Evolutionary conservation across 2,329 filamentous ascomycete genomes (phyloP).

Genomic region (Ceratocystis papillata): DNA sequence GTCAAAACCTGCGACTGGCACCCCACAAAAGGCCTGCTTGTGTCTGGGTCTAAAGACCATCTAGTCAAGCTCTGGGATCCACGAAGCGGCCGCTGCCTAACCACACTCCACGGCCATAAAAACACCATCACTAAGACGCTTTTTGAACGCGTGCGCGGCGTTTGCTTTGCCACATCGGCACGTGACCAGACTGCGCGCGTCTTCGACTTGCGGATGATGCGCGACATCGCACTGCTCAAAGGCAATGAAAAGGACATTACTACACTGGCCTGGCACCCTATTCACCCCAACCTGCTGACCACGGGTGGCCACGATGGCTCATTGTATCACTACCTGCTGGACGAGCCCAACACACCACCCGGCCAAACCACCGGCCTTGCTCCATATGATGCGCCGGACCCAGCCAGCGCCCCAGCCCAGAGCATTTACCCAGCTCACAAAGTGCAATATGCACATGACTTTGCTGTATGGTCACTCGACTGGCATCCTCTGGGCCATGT

Average conservation of each 20-base stretch:
- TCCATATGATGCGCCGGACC: constrained; percentile 76
- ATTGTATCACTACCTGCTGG: constrained; percentile 86
- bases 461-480: constrained; percentile 93
- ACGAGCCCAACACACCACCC: constrained; percentile 77
- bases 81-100: constrained; percentile 77
- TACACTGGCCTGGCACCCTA: constrained; percentile 83
- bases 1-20: constrained; percentile 97
- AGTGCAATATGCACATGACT: constrained; percentile 79
- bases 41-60: constrained; percentile 95
- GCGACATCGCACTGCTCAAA: constrained; percentile 83
- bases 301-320: constrained; percentile 86
- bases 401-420: constrained; percentile 67
- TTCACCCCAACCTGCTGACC: constrained; percentile 78
- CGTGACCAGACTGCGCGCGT: constrained; percentile 86
- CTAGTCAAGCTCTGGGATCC: constrained; percentile 97
- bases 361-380: constrained; percentile 62
- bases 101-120: constrained; percentile 91
- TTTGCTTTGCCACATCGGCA: constrained; percentile 81
- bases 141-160: constrained; percentile 76
- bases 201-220: constrained; percentile 96
- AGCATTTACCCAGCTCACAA: constrained; percentile 88
- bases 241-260: constrained; percentile 96
- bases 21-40: constrained; percentile 82
- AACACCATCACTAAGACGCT: constrained; percentile 89
- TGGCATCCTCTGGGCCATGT: constrained; percentile 97